Base-by-base conservation (phyloP, 202 grass and related monocot genomes). In the Zoysia matrella region DNA sequence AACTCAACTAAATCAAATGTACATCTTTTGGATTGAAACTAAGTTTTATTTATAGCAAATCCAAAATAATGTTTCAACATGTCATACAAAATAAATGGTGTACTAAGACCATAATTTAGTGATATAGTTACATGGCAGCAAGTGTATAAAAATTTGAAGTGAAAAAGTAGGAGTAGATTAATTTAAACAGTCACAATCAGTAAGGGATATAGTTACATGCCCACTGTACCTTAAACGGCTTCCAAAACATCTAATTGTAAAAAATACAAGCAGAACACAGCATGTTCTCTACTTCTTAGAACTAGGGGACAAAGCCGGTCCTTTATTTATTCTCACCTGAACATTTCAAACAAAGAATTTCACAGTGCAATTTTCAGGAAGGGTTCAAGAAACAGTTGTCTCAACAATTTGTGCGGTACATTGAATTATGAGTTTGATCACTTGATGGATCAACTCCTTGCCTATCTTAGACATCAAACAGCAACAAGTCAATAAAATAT, bases 51-150 rank as follows among this genome's bases (percentile, higher is more conserved):
- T 67, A 49, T 52, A 52, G 0, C 1, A 53, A 70, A 80, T 45
- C 2, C 41, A 79, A 83, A 51, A 15, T 3, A 51, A 79, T 22
- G 67, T 85, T 72, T 77, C n/a, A 81, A 46, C n/a, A 60, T 11
- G 46, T 72, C 51, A 74, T 71, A 47, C n/a, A 39, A 75, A 53
- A 80, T 70, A 70, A 52, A 53, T 18, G 43, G 9, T 18, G 15
- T 16, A 36, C 8, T 15, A 61, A 64, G 55, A 69, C 12, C 30
- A 46, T 69, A 36, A 7, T 63, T 52, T 22, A 82, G 30, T 70
- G 18, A 64, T 18, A 62, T 44, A 3, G 47, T 50, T 86, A 86
- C 77, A 85, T 4, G 11, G 3, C 11, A 43, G 10, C 7, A 56
- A 68, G 52, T 73, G 85, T 7, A 52, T 13, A 67, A 5, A 60